Percentiles rank a stretch among this genome's conserved stretches.
Conservation (phyloP, 1,284 basidiomycete genomes). For the Leccinum subrobustum region DNA sequence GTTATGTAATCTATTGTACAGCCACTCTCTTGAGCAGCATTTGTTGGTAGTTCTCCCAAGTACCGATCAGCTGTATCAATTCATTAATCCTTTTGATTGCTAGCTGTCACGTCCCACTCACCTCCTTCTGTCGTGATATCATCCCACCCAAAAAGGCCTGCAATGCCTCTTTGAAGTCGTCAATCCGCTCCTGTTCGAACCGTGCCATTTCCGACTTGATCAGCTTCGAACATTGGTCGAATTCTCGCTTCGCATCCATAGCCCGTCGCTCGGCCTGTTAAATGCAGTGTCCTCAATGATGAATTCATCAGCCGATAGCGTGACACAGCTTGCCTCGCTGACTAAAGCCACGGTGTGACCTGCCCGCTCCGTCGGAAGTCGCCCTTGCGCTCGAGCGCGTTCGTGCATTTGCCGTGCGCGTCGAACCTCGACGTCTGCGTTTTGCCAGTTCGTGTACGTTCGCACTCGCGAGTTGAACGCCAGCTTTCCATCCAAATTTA, state of each 20-base stretch:
- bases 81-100: not conserved
- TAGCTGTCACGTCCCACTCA: conserved; percentile 33
- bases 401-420: conserved; percentile 78
- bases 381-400: conserved; percentile 73
- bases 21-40: conserved; percentile 48
- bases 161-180: conserved; percentile 81
- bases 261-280: conserved; percentile 75
- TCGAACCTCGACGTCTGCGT: conserved; percentile 71
- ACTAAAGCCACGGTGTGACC: conserved; percentile 72
- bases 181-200: conserved; percentile 91
- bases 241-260: conserved; percentile 81
- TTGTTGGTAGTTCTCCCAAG: conserved; percentile 78
- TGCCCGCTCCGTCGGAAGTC: conserved; percentile 60
- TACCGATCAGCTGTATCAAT: conserved; percentile 53
- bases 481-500: conserved; percentile 44
- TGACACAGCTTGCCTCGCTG: conserved; percentile 56
- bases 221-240: conserved; percentile 82
- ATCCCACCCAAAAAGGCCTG: conserved; percentile 81
- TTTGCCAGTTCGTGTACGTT: conserved; percentile 79
- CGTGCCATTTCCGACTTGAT: conserved; percentile 91
- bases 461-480: conserved; percentile 88
- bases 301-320: not conserved
- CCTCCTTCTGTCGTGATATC: conserved; percentile 80
- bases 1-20: conserved; percentile 17
- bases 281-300: conserved; percentile 2